Evolutionary conservation across 2,329 filamentous ascomycete genomes (phyloP).

Genomic region (Alternaria brassicicola): DNA sequence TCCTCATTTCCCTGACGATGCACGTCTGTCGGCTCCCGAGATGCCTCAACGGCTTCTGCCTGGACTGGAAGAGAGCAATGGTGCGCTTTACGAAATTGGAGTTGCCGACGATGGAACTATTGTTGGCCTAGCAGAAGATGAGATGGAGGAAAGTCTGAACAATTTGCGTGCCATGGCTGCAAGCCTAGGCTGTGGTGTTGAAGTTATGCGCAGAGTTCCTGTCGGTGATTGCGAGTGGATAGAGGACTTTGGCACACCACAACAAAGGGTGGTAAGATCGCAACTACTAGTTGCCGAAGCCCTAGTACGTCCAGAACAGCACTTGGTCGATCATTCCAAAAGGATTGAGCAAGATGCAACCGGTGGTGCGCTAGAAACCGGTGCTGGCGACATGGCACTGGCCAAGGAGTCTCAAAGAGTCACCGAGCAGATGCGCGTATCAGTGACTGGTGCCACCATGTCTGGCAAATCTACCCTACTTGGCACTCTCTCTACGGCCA

Average conservation of each 20-base stretch:
- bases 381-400: background rate
- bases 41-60: conserved; percentile 65
- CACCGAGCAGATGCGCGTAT: conserved; percentile 77
- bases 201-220: conserved; percentile 78
- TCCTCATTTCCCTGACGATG: conserved; percentile 74
- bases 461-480: conserved; percentile 92
- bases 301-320: conserved; percentile 70
- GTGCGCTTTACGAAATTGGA: conserved; percentile 94
- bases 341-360: conserved; percentile 12
- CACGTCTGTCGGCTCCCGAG: conserved; percentile 63
- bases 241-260: conserved; percentile 52
- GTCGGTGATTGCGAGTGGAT: conserved; percentile 85
- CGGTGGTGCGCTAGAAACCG: background rate
- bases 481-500: conserved; percentile 85
- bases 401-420: conserved; percentile 12
- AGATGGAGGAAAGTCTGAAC: conserved; percentile 87
- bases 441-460: conserved; percentile 84
- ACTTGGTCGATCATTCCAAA: conserved; percentile 30
- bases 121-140: conserved; percentile 84
- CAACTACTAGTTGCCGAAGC: conserved; percentile 89
- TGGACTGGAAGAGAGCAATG: conserved; percentile 89
- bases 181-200: conserved; percentile 84
- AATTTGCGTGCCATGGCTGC: conserved; percentile 91
- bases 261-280: conserved; percentile 33
- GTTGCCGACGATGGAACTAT: conserved; percentile 94